phyloP scores from a whole-genome alignment of 208 protist species.

The Leishmania amazonensis region DNA sequence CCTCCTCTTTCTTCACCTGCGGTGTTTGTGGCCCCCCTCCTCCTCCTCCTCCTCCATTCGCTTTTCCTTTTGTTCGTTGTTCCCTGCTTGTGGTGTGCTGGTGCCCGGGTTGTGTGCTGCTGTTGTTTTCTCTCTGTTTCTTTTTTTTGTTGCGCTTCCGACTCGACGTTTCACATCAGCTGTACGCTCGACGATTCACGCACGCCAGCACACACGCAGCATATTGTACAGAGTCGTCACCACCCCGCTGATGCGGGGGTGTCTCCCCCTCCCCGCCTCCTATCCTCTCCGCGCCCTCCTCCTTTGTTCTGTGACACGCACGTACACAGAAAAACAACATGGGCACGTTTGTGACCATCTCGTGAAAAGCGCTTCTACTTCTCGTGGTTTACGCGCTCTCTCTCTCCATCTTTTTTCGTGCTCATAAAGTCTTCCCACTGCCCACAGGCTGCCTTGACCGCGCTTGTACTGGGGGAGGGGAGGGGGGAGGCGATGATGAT shows the following conservation, averaged over 20 bases:
- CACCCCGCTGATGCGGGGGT: no score
- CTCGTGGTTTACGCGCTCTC: background rate
- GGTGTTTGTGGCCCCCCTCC: background rate
- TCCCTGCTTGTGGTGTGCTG: background rate
- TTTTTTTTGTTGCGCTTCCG: background rate
- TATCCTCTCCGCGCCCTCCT: no score
- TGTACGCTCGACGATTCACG: background rate
- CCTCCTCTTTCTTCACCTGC: background rate
- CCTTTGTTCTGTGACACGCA: background rate
- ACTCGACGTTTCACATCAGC: background rate
- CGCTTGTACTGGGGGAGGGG: background rate
- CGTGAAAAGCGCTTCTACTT: background rate
- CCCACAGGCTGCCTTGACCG: background rate
- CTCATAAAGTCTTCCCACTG: background rate
- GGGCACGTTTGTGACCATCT: background rate
- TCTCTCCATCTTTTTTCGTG: background rate
- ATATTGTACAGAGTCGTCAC: no score
- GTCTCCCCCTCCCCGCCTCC: no score
- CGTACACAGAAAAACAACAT: background rate
- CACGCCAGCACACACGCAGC: no score
- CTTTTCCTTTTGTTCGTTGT: no score
- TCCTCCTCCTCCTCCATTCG: background rate
- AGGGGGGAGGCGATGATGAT: background rate
- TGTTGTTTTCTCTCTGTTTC: background rate
- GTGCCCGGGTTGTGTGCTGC: conserved; percentile 3